Evolutionary conservation across 306 rosid species (phyloP).

Genomic region (Phaseolus lunatus): DNA sequence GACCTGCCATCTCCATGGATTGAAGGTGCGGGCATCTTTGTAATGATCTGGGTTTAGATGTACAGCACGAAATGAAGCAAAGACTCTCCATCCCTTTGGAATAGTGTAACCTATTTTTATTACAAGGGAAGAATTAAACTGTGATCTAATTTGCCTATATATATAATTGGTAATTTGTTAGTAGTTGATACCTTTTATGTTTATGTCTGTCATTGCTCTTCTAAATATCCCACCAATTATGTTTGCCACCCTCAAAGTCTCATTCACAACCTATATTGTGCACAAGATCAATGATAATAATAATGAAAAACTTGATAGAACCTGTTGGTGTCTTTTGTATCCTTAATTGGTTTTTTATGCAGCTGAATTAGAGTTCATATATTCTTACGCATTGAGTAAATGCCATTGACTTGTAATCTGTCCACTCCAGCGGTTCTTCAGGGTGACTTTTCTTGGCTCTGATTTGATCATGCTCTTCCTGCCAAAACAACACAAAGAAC

Average conservation of each 20-base stretch:
- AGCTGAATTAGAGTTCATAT: not conserved
- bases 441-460: constrained; percentile 61
- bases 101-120: constrained; percentile 72
- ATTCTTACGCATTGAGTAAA: constrained; percentile 91
- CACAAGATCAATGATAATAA: not conserved
- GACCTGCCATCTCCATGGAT: constrained; percentile 99
- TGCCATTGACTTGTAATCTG: constrained; percentile 92
- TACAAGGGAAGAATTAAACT: not conserved
- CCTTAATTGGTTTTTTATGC: not conserved
- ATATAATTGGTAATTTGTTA: not conserved
- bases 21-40: constrained; percentile 88
- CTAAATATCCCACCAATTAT: constrained; percentile 92
- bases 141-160: not conserved
- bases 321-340: not conserved
- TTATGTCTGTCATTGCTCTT: constrained; percentile 73
- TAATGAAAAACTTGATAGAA: not conserved
- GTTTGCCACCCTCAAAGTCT: constrained; percentile 82
- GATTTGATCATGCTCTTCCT: constrained; percentile 91
- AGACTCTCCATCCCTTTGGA: constrained; percentile 95
- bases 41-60: constrained; percentile 81
- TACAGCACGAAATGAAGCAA: constrained; percentile 92
- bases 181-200: constrained; percentile 67
- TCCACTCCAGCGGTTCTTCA: constrained; percentile 67
- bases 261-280: constrained; percentile 73
- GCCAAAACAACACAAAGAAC: constrained; percentile 41